Evolutionary conservation across 345 rosid species (phyloP).

Genomic region (Corchorus capsularis): DNA sequence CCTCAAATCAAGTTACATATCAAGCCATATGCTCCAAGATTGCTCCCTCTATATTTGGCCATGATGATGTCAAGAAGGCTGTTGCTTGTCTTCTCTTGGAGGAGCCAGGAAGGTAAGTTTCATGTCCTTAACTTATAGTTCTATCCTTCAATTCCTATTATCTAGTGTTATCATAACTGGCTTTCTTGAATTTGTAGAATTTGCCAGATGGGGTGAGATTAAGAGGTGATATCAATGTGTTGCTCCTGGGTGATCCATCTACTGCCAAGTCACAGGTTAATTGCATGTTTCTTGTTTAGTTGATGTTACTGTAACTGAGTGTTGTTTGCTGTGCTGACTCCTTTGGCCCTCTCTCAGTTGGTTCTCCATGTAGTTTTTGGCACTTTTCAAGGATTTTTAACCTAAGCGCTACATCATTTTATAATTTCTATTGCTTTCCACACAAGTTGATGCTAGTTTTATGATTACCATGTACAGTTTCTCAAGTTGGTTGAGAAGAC

Average conservation of each 20-base stretch:
- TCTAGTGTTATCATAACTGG: conserved; percentile 15
- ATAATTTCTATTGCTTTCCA: conserved; percentile 7
- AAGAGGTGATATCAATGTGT: conserved; percentile 93
- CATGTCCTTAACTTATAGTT: conserved; percentile 11
- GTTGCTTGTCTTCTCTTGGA: conserved; percentile 93
- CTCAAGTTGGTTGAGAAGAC: conserved; percentile 98
- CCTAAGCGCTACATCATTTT: background rate
- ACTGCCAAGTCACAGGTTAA: conserved; percentile 96
- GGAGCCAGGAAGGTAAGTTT: conserved; percentile 81
- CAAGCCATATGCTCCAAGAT: conserved; percentile 71
- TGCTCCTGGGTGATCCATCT: conserved; percentile 96
- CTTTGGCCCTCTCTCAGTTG: background rate
- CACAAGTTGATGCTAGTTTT: conserved; percentile 26
- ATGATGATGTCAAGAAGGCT: conserved; percentile 85
- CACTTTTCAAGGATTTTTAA: conserved; percentile 1
- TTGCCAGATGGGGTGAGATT: conserved; percentile 93
- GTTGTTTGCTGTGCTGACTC: conserved; percentile 5
- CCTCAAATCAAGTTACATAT: conserved; percentile 59
- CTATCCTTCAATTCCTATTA: background rate
- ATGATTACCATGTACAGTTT: conserved; percentile 47
- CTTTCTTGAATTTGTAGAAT: conserved; percentile 39
- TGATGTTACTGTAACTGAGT: background rate
- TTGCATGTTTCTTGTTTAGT: conserved; percentile 10
- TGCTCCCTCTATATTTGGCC: conserved; percentile 95
- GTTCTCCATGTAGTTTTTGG: background rate